phyloP scores from a whole-genome alignment of 2,329 filamentous ascomycete genomes.

The Aspergillus sp. region DNA sequence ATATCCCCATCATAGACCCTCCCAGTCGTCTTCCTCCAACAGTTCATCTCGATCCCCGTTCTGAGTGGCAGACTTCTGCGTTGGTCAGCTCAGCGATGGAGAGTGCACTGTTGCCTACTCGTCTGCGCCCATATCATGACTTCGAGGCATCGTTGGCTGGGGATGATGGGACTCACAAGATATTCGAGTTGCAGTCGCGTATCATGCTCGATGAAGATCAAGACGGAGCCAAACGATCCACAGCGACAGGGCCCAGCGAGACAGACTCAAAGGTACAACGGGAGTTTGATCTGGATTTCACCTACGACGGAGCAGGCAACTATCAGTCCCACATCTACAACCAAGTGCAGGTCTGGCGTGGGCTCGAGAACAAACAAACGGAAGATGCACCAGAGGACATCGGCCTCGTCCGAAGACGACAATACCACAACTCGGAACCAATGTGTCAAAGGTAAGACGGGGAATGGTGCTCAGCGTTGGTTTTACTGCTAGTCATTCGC shows the following conservation, averaged over 20 bases:
- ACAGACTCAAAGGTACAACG: conserved; percentile 21
- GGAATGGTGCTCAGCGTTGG: no score
- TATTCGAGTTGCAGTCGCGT: conserved; percentile 72
- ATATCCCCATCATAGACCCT: conserved; percentile 71
- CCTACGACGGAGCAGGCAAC: conserved; percentile 26
- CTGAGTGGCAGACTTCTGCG: conserved; percentile 77
- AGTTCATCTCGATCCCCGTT: conserved; percentile 60
- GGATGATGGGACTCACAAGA: conserved; percentile 68
- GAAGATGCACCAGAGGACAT: conserved; percentile 21
- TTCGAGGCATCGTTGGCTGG: conserved; percentile 51
- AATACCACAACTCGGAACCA: conserved; percentile 33
- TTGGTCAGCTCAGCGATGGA: conserved; percentile 76
- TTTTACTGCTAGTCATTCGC: not conserved
- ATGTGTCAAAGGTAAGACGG: conserved; percentile 32
- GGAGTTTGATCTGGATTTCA: conserved; percentile 41
- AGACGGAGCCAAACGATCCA: not conserved
- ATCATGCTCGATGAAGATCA: conserved; percentile 40
- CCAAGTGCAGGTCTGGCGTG: conserved; percentile 35
- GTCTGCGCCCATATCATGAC: conserved; percentile 45
- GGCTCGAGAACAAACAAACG: conserved; percentile 15
- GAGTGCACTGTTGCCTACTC: conserved; percentile 72
- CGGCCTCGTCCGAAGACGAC: conserved; percentile 28
- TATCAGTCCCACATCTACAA: conserved; percentile 34
- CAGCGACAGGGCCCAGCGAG: not conserved
- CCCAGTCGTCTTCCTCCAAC: conserved; percentile 57